Evolutionary conservation across 1,284 basidiomycete species (phyloP).

Genomic region (Mrakiaceae sp.): DNA sequence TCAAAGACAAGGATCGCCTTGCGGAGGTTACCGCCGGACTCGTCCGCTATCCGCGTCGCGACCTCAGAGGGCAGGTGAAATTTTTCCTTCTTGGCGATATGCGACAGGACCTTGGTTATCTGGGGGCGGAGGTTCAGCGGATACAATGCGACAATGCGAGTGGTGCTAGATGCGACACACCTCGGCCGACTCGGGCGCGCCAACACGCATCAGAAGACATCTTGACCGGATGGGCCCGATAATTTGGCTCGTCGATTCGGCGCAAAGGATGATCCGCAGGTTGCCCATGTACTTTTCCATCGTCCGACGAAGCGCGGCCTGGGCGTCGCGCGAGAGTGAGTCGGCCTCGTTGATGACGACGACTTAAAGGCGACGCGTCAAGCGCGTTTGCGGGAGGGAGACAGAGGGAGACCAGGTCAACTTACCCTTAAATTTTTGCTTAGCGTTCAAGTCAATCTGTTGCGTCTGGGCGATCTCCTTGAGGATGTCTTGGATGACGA

Average conservation of each 20-base stretch:
- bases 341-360: slow-evolving; percentile 98
- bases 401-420: neutral
- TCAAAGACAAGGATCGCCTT: slow-evolving; percentile 92
- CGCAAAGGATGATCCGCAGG: slow-evolving; percentile 91
- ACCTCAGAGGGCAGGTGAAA: slow-evolving; percentile 70
- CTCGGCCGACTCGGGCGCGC: slow-evolving; percentile 70
- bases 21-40: slow-evolving; percentile 81
- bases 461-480: slow-evolving; percentile 69
- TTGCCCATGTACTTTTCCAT: slow-evolving; percentile 99
- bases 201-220: slow-evolving; percentile 85
- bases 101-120: slow-evolving; percentile 69
- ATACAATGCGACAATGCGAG: neutral
- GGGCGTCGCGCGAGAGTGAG: slow-evolving; percentile 84
- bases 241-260: slow-evolving; percentile 91
- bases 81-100: slow-evolving; percentile 71
- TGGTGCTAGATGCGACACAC: slow-evolving; percentile 36
- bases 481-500: slow-evolving; percentile 9
- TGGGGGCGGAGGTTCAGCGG: slow-evolving; percentile 28
- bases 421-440: slow-evolving; percentile 89
- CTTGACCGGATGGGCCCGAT: slow-evolving; percentile 95
- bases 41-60: slow-evolving; percentile 58
- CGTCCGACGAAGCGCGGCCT: slow-evolving; percentile 89
- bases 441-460: slow-evolving; percentile 90
- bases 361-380: slow-evolving; percentile 42
- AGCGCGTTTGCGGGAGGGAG: neutral